Percentiles rank a stretch among this genome's conserved stretches.
Conservation (phyloP, 1,139 yeast genomes). For the Nakaseomyces kungkrabaensis region DNA sequence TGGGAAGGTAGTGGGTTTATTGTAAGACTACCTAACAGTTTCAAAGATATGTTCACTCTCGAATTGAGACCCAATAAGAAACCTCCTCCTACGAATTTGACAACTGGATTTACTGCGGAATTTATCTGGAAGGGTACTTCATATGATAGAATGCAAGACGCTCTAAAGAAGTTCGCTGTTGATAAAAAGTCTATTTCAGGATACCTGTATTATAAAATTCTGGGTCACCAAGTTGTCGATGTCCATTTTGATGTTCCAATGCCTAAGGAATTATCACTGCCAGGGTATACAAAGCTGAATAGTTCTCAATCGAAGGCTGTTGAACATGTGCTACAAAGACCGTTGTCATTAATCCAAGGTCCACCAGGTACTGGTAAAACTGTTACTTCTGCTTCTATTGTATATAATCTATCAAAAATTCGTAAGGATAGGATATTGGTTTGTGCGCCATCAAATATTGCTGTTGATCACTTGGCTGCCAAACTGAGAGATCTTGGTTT, state of each 20-base stretch:
- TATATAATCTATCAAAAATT: conserved; percentile 60
- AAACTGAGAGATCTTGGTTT: conserved; percentile 60
- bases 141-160: conserved; percentile 75
- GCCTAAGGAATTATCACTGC: conserved; percentile 56
- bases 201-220: conserved; percentile 64
- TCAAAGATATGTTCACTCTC: conserved; percentile 61
- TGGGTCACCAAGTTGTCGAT: conserved; percentile 72
- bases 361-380: conserved; percentile 96
- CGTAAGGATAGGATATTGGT: conserved; percentile 58
- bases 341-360: conserved; percentile 83
- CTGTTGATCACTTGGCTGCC: conserved; percentile 82
- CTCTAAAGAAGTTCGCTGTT: conserved; percentile 63
- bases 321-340: conserved; percentile 56
- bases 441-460: conserved; percentile 93
- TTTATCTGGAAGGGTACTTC: conserved; percentile 86
- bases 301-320: conserved; percentile 76
- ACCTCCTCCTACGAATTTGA: conserved; percentile 40
- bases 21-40: conserved; percentile 58
- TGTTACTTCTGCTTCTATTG: conserved; percentile 83
- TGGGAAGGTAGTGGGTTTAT: conserved; percentile 76
- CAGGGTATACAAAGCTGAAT: conserved; percentile 61
- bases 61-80: conserved; percentile 43
- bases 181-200: conserved; percentile 66
- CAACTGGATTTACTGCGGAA: conserved; percentile 70
- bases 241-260: conserved; percentile 49